Evolutionary conservation across 305 asterid species (phyloP).

Genomic region (Withania somnifera): DNA sequence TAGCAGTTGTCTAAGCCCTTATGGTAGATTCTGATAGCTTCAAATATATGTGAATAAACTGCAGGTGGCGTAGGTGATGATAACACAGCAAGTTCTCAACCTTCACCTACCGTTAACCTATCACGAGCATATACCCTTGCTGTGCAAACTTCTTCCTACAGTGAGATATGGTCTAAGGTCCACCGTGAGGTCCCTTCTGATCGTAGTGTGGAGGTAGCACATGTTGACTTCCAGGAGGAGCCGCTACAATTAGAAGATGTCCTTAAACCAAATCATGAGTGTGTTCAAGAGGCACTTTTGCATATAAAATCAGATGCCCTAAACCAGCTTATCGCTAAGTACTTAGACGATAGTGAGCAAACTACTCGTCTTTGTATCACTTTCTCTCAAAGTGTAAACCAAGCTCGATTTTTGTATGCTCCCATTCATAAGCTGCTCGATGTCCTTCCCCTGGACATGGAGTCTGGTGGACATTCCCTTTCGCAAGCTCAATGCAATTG

Average conservation of each 20-base stretch:
- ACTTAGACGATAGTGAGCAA: slow-evolving; percentile 61
- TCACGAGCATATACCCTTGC: slow-evolving; percentile 52
- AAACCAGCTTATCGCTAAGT: slow-evolving; percentile 43
- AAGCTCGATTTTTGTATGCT: slow-evolving; percentile 42
- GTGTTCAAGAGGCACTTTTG: slow-evolving; percentile 43
- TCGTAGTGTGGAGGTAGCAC: slow-evolving; percentile 22
- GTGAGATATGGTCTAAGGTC: slow-evolving; percentile 50
- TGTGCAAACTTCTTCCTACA: slow-evolving; percentile 56
- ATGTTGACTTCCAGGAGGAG: slow-evolving; percentile 28
- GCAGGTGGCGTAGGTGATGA: slow-evolving; percentile 31
- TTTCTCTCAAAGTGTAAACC: slow-evolving; percentile 36
- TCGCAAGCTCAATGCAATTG: slow-evolving; percentile 42
- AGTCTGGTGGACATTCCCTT: slow-evolving; percentile 34
- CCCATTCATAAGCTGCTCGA: slow-evolving; percentile 59
- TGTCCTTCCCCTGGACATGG: slow-evolving; percentile 34
- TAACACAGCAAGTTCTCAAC: slow-evolving; percentile 45
- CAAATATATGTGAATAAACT: slow-evolving; percentile 4
- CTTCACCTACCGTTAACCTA: slow-evolving; percentile 74
- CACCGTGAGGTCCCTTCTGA: slow-evolving; percentile 27
- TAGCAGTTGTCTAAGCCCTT: neutral
- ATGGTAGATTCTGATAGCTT: neutral
- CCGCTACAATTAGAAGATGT: slow-evolving; percentile 45
- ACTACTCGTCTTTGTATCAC: slow-evolving; percentile 48
- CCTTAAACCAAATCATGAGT: slow-evolving; percentile 60
- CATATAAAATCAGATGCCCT: slow-evolving; percentile 29